These are phyloP conservation scores for Sporothrix mexicana DNA, from an alignment of 2,329 filamentous ascomycete genomes.

Conservation along the genomic window DNA sequence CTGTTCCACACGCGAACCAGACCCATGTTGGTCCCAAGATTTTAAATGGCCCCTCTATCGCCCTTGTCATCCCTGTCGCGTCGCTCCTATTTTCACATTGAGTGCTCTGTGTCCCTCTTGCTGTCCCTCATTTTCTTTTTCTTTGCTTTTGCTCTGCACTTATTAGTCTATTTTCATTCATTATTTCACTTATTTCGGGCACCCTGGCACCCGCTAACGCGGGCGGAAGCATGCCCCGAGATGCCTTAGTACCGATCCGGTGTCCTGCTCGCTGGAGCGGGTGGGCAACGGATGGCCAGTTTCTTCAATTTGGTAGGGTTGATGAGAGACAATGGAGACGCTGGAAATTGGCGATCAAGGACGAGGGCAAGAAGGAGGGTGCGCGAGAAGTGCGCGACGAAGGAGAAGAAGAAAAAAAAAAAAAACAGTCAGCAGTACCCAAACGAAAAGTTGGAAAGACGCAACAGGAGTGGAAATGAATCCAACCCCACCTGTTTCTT, in stretches of 20 bases:
- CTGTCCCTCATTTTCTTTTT: too few species aligned
- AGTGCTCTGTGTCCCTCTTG: not conserved
- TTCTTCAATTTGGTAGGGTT: not conserved
- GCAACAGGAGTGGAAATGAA: conserved; percentile 20
- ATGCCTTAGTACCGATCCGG: conserved; percentile 35
- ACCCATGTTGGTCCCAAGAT: conserved; percentile 20
- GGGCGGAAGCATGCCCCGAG: conserved; percentile 37
- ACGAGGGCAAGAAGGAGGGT: not conserved
- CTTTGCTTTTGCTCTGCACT: too few species aligned
- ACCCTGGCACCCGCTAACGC: conserved; percentile 34
- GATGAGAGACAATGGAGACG: not conserved
- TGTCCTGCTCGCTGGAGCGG: conserved; percentile 24
- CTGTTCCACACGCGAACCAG: conserved; percentile 21
- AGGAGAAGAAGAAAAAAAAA: conserved; percentile 6
- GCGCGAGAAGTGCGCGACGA: not conserved
- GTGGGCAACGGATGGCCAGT: not conserved
- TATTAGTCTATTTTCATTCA: not conserved
- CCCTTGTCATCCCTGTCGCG: conserved; percentile 7
- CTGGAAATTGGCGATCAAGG: conserved; percentile 24
- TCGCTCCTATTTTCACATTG: conserved; percentile 7
- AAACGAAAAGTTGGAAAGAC: conserved; percentile 11
- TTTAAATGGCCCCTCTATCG: conserved; percentile 25
- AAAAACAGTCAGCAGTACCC: not conserved
- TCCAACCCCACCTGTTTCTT: conserved; percentile 15
- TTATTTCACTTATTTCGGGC: conserved; percentile 25